These are phyloP conservation scores for Mercurialis annua DNA, from an alignment of 345 rosid species.

Conservation along the genomic window DNA sequence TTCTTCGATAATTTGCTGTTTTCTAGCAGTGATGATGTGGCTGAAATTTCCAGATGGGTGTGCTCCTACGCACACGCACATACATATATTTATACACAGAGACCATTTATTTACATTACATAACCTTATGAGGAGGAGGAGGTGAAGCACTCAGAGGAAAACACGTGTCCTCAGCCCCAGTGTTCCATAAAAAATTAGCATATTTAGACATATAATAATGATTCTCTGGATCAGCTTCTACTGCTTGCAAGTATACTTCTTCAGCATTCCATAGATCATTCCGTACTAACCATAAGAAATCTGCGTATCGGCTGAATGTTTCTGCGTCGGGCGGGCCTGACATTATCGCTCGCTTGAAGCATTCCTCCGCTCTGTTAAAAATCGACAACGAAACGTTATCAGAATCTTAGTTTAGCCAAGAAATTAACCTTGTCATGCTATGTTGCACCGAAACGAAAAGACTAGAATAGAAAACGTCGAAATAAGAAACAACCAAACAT, in stretches of 20 bases:
- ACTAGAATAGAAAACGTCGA: too few species aligned
- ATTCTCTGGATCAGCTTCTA: constrained; percentile 48
- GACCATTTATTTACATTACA: neutral
- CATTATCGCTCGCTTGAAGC: constrained; percentile 56
- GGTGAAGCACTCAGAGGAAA: constrained; percentile 35
- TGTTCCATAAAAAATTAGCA: constrained; percentile 70
- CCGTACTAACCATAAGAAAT: constrained; percentile 64
- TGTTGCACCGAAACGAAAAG: too few species aligned
- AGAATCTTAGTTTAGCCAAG: too few species aligned
- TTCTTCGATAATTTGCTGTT: too few species aligned
- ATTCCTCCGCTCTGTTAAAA: constrained; percentile 58
- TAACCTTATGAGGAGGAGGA: neutral
- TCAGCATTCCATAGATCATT: constrained; percentile 73
- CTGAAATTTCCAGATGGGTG: neutral
- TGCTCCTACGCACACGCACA: neutral
- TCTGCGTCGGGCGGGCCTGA: constrained; percentile 59
- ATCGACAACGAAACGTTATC: neutral
- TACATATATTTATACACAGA: neutral
- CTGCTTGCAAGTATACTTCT: constrained; percentile 60
- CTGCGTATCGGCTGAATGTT: constrained; percentile 55
- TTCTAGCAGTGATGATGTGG: too few species aligned
- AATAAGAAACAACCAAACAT: neutral
- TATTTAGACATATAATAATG: constrained; percentile 53
- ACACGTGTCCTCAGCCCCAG: constrained; percentile 70
- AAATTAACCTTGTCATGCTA: too few species aligned